Evolutionary conservation across 2,329 filamentous ascomycete species (phyloP), one percentile per base, ranked within the genome.

Genomic region (Podosphaera xanthii): DNA sequence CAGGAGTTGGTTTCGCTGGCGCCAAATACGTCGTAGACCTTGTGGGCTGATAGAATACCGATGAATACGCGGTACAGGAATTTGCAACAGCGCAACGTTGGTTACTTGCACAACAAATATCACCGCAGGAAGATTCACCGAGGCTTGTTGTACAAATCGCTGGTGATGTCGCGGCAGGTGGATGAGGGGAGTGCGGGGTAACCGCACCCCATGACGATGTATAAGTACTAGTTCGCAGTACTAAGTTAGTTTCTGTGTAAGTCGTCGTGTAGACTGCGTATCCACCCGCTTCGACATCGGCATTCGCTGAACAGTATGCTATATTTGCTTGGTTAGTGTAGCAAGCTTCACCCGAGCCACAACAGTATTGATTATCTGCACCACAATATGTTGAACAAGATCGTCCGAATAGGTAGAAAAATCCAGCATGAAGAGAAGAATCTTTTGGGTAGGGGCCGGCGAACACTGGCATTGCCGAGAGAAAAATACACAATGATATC

Each of bases 41-140:
- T 53, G 59, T 61, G 9, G 63, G 33, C 7, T 49, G 30, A n/a
- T 8, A 14, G 9, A n/a, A 46, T 6, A 36, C 52, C 22, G 62
- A 62, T 8, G 59, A 57, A 57, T 63, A 61, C 34, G 61, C 61
- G 2, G 62, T 63, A 50, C 66, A 68, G 22, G 62, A 59, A 9
- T 61, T 62, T 1, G 61, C 59, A 33, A 56, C 38, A 9, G 75
- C 77, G 69, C 86, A 90, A 67, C 81, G 84, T 70, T 87, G 83
- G 71, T 78, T 79, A 61, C 73, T 77, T 33, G 79, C 78, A 70
- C 86, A 91, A 75, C 86, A 90, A 60, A 83, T 82, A 58, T 68
- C 68, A 38, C 84, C 84, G 67, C 86, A 90, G 2, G 78, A 74
- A 6, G 76, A 76, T 70, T 86, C 72, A 59, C 77, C 75, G 3